These are phyloP conservation scores for Penicillium sp. DNA, from an alignment of 2,329 filamentous ascomycete species.

Conservation along the genomic window DNA sequence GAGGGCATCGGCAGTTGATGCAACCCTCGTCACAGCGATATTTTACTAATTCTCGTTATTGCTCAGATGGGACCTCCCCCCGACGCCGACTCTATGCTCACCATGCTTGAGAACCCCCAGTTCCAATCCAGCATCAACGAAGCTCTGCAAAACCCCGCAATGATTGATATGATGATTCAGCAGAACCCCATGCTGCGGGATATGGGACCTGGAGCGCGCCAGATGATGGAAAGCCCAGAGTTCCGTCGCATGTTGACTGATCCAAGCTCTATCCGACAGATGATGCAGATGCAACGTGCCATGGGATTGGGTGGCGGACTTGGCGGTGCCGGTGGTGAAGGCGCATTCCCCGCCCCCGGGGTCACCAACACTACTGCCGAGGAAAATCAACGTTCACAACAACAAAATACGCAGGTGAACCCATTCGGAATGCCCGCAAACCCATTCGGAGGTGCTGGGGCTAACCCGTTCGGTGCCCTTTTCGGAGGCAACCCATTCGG, in stretches of 20 bases:
- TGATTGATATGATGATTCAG: constrained; percentile 93
- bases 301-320: constrained; percentile 56
- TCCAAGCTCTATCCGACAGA: constrained; percentile 78
- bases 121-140: constrained; percentile 89
- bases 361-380: constrained; percentile 80
- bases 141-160: constrained; percentile 89
- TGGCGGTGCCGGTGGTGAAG: constrained; percentile 51
- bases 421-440: constrained; percentile 23
- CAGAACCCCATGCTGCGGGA: constrained; percentile 80
- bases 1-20: neutral
- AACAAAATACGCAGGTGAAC: constrained; percentile 32
- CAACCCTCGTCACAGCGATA: neutral
- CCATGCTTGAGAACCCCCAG: constrained; percentile 85
- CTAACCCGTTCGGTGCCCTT: constrained; percentile 60
- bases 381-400: constrained; percentile 43
- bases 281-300: constrained; percentile 75
- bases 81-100: constrained; percentile 76
- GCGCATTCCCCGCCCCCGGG: constrained; percentile 83
- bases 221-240: constrained; percentile 84
- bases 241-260: constrained; percentile 93
- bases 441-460: constrained; percentile 7
- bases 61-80: constrained; percentile 84
- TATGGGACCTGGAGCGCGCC: constrained; percentile 71
- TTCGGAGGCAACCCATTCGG: constrained; percentile 47
- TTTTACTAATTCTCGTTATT: constrained; percentile 16